Evolutionary conservation across 257 asterid species (phyloP), one percentile per base, ranked within the genome.

Genomic region (Fraxinus quadrangulata): DNA sequence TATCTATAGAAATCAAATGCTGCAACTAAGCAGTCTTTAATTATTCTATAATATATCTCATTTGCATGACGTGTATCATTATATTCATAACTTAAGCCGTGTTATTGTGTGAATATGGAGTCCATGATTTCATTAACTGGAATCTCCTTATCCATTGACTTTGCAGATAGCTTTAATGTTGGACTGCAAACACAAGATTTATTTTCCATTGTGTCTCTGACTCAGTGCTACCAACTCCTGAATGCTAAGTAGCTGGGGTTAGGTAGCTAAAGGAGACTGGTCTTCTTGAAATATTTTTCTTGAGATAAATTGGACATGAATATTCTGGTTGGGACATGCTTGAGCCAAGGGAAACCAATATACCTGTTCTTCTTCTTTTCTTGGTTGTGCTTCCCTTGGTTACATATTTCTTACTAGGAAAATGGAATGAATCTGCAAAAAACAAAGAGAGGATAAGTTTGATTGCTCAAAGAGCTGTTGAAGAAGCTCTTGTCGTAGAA

Each of bases 371-470:
- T 69, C 84, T 91, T 81, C 81, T 91, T 76, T 84, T 91, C 85
- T 85, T 92, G 61, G 85, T 92, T 65, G 89, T 91, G 90, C 88
- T 92, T 91, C 97, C 97, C 85, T 84, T 92, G 73, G 89, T 86
- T 86, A 75, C 87, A 68, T 92, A 91, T 74, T 71, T 92, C 83
- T 67, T 92, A 75, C 87, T 92, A 78, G 97, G 97, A 70, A 92
- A 86, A 88, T 92, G 92, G 96, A 88, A 87, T 75, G 96, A 92
- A 82, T 45, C 85, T 70, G 73, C 90, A 28, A 86, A 85, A 77
- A 86, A 83, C 85, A 88, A 88, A 85, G 94, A 90, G 80, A 81
- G 85, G 72, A 51, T 80, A 75, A 83, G 85, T 79, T 75, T 83
- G 68, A 84, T 92, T 45, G 84, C 88, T 54, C 79, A 85, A 47